Base-by-base conservation (phyloP, 345 rosid genomes). In the Moringa oleifera region DNA sequence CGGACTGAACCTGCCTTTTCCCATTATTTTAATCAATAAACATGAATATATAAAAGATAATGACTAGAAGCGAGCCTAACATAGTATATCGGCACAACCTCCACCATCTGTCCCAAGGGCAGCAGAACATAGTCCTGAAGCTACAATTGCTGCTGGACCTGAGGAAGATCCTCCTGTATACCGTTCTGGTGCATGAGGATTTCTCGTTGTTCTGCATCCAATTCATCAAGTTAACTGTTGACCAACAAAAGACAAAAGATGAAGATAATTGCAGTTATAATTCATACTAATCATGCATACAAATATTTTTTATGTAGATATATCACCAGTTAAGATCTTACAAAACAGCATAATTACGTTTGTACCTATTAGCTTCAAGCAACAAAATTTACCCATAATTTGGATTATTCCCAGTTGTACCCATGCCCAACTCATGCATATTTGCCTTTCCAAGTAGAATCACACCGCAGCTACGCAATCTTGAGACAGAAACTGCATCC, bases 141-240 rank as follows among this genome's bases (percentile, higher is more conserved):
- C 95, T 50, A 90, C 95, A 69, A 90, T 74, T 65, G 97, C 97
- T 69, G 93, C 95, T 51, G 97, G 85, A 55, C 97, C 97, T 13
- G 97, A 88, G 63, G 97, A 90, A 68, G 97, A 90, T 78, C 97
- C 97, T 19, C 97, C 97, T 1, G 97, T 88, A 64, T 90, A 90
- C 79, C 97, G 81, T 59, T 90, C 89, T 25, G 75, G 56, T 46
- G 79, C 97, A 73, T 87, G 91, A 64, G 97, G 96, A 58, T 90
- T 90, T 82, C 97, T 86, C 62, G 95, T 80, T 31, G 97, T 90
- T 78, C 97, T 90, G 81, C 74, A 82, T 23, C 47, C 47, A 33
- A 33, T 33, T 33, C 11, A n/a, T n/a, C n/a, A 4, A 33, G 5
- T 33, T 11, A 11, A 33, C 5, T 4, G 11, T 33, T 33, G 5